Evolutionary conservation across 305 asterid species (phyloP).

Genomic region (Fraxinus xanthoxyloides): DNA sequence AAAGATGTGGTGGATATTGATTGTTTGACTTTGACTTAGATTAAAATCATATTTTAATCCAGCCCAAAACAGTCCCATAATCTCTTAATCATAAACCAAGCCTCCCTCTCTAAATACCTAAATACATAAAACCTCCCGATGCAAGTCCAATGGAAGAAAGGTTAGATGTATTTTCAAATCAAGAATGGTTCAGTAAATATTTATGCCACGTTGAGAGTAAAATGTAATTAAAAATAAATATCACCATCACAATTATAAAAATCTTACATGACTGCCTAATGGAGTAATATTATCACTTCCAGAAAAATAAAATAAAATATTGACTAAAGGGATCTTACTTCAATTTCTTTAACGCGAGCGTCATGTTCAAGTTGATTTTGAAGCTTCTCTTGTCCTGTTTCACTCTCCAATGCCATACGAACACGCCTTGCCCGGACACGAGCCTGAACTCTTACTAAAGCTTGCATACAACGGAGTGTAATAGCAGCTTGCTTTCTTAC

Average conservation of each 20-base stretch:
- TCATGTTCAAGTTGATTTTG: constrained; percentile 33
- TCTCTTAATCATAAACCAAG: too few species aligned
- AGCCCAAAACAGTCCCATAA: too few species aligned
- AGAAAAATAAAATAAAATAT: not conserved
- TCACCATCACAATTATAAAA: not conserved
- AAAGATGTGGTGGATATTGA: too few species aligned
- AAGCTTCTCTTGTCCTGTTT: constrained; percentile 35
- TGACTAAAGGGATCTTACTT: constrained; percentile 27
- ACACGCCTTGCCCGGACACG: constrained; percentile 48
- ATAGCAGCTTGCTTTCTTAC: constrained; percentile 59
- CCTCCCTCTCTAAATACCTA: not conserved
- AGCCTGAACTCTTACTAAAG: constrained; percentile 59
- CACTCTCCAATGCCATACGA: constrained; percentile 37
- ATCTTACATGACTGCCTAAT: not conserved
- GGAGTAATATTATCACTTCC: not conserved
- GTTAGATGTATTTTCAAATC: not conserved
- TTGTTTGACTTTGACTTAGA: too few species aligned
- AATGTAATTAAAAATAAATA: not conserved
- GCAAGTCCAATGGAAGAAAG: not conserved
- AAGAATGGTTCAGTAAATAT: not conserved
- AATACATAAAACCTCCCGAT: not conserved
- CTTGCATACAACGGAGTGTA: constrained; percentile 58
- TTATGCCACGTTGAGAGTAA: not conserved
- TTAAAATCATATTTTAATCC: too few species aligned
- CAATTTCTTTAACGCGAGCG: constrained; percentile 38